Conservation (phyloP, 2,329 filamentous ascomycete species). For the Fusarium stilboides region DNA sequence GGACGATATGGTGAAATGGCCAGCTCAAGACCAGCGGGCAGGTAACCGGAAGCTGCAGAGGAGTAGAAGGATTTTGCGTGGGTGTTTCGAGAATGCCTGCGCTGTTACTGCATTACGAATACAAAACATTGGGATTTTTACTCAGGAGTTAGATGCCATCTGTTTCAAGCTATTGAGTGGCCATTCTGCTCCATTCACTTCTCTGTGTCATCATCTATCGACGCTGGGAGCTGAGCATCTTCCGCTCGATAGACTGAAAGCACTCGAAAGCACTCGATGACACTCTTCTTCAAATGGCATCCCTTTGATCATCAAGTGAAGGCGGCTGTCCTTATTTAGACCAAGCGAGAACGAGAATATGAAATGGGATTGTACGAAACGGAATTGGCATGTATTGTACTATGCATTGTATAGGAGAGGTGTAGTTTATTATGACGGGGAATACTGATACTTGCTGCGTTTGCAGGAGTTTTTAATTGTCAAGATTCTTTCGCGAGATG, state of each 20-base stretch:
- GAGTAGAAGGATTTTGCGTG: slow-evolving; percentile 27
- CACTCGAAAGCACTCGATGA: slow-evolving; percentile 30
- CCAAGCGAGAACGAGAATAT: slow-evolving; percentile 20
- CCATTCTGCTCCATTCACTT: slow-evolving; percentile 27
- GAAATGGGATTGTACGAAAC: slow-evolving; percentile 32
- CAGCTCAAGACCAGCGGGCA: slow-evolving; percentile 57
- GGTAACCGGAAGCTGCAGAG: slow-evolving; percentile 32
- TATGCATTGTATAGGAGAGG: slow-evolving; percentile 29
- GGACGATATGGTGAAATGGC: slow-evolving; percentile 97
- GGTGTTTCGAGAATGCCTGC: slow-evolving; percentile 36
- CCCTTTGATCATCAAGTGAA: slow-evolving; percentile 11
- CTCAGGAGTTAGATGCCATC: slow-evolving; percentile 48
- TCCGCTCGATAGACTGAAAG: slow-evolving; percentile 34
- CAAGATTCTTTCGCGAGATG: not conserved
- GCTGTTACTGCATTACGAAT: slow-evolving; percentile 45
- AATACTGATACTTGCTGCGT: slow-evolving; percentile 6
- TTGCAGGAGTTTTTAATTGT: not conserved
- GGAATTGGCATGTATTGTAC: slow-evolving; percentile 32
- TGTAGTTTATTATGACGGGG: slow-evolving; percentile 8
- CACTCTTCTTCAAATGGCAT: slow-evolving; percentile 26
- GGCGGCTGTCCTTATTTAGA: slow-evolving; percentile 31
- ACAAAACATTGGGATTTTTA: slow-evolving; percentile 42
- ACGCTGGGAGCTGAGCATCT: slow-evolving; percentile 34
- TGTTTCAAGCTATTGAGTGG: slow-evolving; percentile 36
- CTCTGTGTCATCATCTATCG: slow-evolving; percentile 20